These are phyloP conservation scores for Picochlorum sp. DNA, from an alignment of 139 green algal genomes.

Conservation along the genomic window DNA sequence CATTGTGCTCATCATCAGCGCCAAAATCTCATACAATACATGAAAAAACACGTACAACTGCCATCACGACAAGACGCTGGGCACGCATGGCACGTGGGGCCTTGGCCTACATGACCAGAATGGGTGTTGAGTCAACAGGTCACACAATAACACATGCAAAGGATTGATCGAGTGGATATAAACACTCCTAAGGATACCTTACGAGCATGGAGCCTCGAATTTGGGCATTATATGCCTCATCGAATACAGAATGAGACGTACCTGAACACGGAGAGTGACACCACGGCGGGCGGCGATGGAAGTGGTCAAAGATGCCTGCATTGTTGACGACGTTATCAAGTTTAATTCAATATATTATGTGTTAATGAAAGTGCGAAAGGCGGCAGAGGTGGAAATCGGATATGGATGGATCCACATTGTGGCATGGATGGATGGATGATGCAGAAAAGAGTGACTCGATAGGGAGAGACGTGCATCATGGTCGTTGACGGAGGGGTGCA, in stretches of 20 bases:
- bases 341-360: not conserved
- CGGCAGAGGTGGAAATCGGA: no score
- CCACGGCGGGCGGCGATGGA: conserved; percentile 12
- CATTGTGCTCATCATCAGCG: not conserved
- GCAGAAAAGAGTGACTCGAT: no score
- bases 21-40: not conserved
- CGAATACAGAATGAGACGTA: not conserved
- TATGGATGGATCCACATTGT: no score
- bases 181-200: no score
- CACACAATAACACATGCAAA: not conserved
- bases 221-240: not conserved
- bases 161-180: no score
- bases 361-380: no score
- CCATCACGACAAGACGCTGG: conserved; percentile 18
- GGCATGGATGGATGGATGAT: no score
- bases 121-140: not conserved
- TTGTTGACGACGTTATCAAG: conserved; percentile 1
- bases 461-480: no score
- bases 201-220: no score
- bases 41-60: conserved; percentile 14
- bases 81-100: conserved; percentile 26
- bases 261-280: conserved; percentile 5
- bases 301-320: conserved; percentile 14
- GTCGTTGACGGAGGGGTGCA: no score
- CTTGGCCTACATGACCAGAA: conserved; percentile 22